Conservation (phyloP, 106 monocot species). For the Alisma plantagoaquatica region DNA sequence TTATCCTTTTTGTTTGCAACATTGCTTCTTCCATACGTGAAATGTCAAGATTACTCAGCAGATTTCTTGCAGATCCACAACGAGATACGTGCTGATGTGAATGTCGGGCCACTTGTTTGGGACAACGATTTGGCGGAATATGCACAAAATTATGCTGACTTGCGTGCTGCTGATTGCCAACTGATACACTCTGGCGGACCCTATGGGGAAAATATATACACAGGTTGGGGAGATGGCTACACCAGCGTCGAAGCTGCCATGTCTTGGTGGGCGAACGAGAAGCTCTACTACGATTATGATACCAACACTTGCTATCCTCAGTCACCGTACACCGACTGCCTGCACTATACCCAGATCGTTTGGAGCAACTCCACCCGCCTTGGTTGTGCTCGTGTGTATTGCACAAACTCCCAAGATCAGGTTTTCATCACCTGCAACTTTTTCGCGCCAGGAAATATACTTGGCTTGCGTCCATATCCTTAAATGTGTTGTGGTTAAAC, state of each 20-base stretch:
- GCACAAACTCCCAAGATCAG: background rate
- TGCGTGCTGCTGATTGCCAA: constrained; percentile 1
- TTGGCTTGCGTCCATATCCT: constrained; percentile 12
- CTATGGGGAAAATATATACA: constrained; percentile 14
- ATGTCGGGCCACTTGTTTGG: constrained; percentile 2
- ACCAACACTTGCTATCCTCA: constrained; percentile 28
- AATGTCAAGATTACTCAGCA: constrained; percentile 1
- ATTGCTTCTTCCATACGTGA: too few species aligned
- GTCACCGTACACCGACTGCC: constrained; percentile 6
- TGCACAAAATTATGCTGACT: constrained; percentile 7
- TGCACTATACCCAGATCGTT: constrained; percentile 34
- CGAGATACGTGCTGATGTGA: constrained; percentile 3
- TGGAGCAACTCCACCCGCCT: constrained; percentile 11
- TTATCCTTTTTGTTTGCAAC: too few species aligned
- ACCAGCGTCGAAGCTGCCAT: constrained; percentile 6
- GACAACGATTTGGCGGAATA: background rate
- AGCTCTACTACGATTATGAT: constrained; percentile 21
- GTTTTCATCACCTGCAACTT: constrained; percentile 13
- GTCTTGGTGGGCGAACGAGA: constrained; percentile 20
- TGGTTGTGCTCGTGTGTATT: constrained; percentile 9
- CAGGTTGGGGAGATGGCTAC: background rate
- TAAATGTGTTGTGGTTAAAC: too few species aligned
- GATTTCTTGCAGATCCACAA: constrained; percentile 14
- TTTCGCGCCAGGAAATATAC: constrained; percentile 8
- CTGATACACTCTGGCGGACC: constrained; percentile 12